Conservation (phyloP, 1,139 yeast genomes). For the Zygoascus hellenicus region DNA sequence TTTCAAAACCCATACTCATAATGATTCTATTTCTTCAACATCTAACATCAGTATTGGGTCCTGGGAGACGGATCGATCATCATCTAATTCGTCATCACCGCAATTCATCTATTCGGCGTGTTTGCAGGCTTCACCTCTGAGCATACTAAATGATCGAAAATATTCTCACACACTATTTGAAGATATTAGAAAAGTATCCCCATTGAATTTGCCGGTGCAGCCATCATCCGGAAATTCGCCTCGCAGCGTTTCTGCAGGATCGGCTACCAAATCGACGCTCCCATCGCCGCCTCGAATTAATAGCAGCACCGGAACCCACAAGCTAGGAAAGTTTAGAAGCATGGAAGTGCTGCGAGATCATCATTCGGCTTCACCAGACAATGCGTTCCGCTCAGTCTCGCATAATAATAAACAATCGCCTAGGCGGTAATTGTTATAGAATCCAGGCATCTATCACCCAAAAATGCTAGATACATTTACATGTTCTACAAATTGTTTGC, state of each 20-base stretch:
- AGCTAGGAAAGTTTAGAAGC: background rate
- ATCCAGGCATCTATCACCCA: too few relatives aligned
- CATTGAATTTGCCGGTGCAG: background rate
- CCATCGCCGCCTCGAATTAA: background rate
- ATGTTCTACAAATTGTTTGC: too few relatives aligned
- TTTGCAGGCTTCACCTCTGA: background rate
- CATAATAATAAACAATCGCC: too few relatives aligned
- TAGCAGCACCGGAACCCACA: background rate
- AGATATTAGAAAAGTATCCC: conserved; percentile 10
- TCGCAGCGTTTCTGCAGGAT: background rate
- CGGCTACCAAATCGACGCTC: background rate
- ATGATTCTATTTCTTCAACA: background rate
- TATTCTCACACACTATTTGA: conserved; percentile 14
- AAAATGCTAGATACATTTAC: too few relatives aligned
- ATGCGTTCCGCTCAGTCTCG: too few relatives aligned
- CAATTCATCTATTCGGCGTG: conserved; percentile 1
- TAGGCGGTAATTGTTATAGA: too few relatives aligned
- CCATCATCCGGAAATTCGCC: background rate
- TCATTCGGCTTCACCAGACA: too few relatives aligned
- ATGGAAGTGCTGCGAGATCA: background rate
- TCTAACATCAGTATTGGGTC: background rate
- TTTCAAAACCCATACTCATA: background rate
- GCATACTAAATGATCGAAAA: conserved; percentile 5
- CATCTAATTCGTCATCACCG: background rate
- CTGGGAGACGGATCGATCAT: background rate